Evolutionary conservation across 2,329 filamentous ascomycete species (phyloP).

Genomic region (Ophiostoma australiae): DNA sequence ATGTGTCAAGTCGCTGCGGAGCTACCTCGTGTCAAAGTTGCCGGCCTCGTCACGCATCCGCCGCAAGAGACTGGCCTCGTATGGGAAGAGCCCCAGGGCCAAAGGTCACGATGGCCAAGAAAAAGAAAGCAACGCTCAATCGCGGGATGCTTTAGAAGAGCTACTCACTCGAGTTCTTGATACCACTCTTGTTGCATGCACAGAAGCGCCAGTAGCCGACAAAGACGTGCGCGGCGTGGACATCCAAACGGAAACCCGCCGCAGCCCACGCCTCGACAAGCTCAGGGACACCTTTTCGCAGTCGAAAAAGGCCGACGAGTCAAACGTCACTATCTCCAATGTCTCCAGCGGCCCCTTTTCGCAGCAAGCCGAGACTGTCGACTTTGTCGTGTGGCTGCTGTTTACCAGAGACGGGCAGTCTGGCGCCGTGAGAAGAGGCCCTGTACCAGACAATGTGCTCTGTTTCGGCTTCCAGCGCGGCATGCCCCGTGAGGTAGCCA

Average conservation of each 20-base stretch:
- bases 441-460: constrained; percentile 45
- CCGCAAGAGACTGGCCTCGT: constrained; percentile 48
- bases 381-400: constrained; percentile 71
- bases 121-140: not conserved
- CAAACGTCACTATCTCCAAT: constrained; percentile 49
- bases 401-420: constrained; percentile 50
- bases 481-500: constrained; percentile 26
- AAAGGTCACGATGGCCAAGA: not conserved
- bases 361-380: constrained; percentile 67
- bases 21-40: constrained; percentile 63
- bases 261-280: constrained; percentile 40
- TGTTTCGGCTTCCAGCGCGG: constrained; percentile 71
- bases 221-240: no score
- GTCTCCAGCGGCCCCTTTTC: constrained; percentile 42
- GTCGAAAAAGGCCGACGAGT: constrained; percentile 48
- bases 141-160: constrained; percentile 33
- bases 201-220: constrained; percentile 27
- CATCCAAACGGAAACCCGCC: not conserved
- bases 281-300: constrained; percentile 61
- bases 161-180: constrained; percentile 60
- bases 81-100: constrained; percentile 17
- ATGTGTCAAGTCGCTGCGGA: constrained; percentile 60
- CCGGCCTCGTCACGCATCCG: constrained; percentile 61
- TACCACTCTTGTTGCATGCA: constrained; percentile 59
- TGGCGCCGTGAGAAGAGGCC: not conserved